A percentile compares a stretch with the other conserved stretches of the same genome.
Conservation (phyloP, 2,329 filamentous ascomycete species). For the Chaetomium strumarium region DNA sequence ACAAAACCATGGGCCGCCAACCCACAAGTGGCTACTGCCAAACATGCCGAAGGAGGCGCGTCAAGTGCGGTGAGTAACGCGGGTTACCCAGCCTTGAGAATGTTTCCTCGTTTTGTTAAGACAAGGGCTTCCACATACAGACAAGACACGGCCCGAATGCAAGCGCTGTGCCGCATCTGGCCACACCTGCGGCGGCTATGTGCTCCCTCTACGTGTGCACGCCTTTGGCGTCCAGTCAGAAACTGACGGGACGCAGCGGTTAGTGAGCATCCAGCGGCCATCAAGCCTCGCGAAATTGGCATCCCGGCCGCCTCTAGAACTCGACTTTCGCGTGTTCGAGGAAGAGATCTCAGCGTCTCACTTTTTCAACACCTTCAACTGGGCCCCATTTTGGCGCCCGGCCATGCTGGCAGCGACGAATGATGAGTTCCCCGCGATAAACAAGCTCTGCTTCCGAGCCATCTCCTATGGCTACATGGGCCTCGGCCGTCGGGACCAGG, state of each 20-base stretch:
- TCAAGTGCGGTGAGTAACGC: constrained; percentile 2
- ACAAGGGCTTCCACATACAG: not conserved
- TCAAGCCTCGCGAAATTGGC: not conserved
- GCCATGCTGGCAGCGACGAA: not conserved
- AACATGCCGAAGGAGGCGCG: constrained; percentile 3
- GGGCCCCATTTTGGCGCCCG: constrained; percentile 4
- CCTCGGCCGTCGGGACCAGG: not conserved
- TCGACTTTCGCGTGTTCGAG: not conserved
- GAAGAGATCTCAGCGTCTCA: not conserved
- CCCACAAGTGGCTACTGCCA: constrained; percentile 6
- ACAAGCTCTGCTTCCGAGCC: not conserved
- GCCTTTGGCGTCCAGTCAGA: not conserved
- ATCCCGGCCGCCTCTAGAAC: not conserved
- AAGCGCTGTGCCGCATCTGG: not conserved
- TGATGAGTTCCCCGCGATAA: not conserved
- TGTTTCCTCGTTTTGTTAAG: not conserved
- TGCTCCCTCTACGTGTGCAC: not conserved
- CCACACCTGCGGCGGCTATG: constrained; percentile 4
- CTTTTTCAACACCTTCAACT: not conserved
- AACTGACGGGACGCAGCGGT: not conserved
- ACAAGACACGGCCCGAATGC: not conserved
- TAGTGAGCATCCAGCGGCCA: not conserved
- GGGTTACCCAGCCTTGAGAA: not conserved
- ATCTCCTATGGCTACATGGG: not conserved
- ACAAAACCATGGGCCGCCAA: constrained; percentile 1